Evolutionary conservation across 164 flowering plant genomes (phyloP).

Genomic region (Tetrastigma voinierianum): DNA sequence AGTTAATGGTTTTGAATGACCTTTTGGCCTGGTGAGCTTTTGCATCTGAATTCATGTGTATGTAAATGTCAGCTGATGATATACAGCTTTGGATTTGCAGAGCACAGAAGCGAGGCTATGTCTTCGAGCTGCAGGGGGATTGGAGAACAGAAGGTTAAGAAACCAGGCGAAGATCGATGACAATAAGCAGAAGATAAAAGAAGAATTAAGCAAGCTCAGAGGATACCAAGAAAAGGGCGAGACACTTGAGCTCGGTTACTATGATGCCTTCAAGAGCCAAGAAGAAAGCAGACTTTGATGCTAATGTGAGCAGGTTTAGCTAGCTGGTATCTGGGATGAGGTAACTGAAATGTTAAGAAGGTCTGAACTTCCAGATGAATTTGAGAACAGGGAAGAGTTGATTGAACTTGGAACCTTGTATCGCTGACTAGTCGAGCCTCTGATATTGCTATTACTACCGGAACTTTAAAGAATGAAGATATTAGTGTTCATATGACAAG

Average conservation of each 20-base stretch:
- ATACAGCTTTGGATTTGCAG: conserved; percentile 31
- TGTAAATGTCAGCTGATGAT: neutral
- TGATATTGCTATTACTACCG: conserved; percentile 90
- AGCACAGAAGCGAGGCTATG: conserved; percentile 64
- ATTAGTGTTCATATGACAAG: conserved; percentile 56
- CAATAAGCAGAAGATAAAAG: conserved; percentile 37
- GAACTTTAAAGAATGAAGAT: conserved; percentile 61
- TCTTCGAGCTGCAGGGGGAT: conserved; percentile 67
- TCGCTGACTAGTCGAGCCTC: conserved; percentile 66
- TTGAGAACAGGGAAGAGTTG: conserved; percentile 56
- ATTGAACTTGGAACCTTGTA: conserved; percentile 56
- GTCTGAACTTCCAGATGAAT: conserved; percentile 67
- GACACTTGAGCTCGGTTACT: conserved; percentile 47
- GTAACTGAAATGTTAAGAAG: conserved; percentile 63
- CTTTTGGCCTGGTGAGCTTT: neutral
- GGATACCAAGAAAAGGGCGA: conserved; percentile 40
- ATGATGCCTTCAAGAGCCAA: conserved; percentile 67
- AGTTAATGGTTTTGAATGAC: neutral
- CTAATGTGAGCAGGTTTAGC: conserved; percentile 60
- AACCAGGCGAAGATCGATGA: conserved; percentile 40
- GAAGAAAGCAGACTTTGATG: conserved; percentile 48
- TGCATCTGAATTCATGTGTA: neutral
- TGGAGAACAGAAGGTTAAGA: conserved; percentile 43
- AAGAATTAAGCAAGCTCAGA: conserved; percentile 25
- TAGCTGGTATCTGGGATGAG: conserved; percentile 81